phyloP scores from a whole-genome alignment of 2,329 filamentous ascomycete species.

The Rutstroemia sp. region DNA sequence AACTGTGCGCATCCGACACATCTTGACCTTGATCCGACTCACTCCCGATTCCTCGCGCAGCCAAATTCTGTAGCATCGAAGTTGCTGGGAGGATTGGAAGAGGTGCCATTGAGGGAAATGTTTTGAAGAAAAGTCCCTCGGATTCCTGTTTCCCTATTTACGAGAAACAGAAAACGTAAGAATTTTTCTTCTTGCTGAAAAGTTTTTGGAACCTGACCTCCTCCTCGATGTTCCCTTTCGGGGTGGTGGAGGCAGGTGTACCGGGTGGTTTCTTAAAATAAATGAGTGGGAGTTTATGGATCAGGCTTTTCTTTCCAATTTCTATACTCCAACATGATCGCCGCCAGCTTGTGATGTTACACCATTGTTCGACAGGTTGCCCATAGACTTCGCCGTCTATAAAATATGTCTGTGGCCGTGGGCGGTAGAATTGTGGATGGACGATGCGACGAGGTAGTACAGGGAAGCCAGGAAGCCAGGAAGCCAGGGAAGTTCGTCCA shows the following conservation, averaged over 20 bases:
- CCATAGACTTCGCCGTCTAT: neutral
- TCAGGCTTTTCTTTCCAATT: constrained; percentile 11
- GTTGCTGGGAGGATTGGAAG: constrained; percentile 13
- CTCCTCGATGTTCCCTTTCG: neutral
- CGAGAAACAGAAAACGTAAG: too few species aligned
- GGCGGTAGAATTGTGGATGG: too few species aligned
- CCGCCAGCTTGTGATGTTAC: neutral
- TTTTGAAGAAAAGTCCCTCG: neutral
- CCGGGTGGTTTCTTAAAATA: neutral
- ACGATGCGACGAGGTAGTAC: too few species aligned
- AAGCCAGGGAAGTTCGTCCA: too few species aligned
- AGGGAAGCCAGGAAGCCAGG: too few species aligned
- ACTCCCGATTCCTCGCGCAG: constrained; percentile 11
- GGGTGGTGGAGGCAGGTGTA: neutral
- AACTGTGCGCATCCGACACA: constrained; percentile 16
- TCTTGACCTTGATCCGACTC: constrained; percentile 1
- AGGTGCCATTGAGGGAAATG: constrained; percentile 18
- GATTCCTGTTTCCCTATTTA: too few species aligned
- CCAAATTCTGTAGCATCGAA: constrained; percentile 8
- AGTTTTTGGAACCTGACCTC: neutral
- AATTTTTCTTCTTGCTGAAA: neutral
- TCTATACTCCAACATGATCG: constrained; percentile 11
- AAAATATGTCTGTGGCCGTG: neutral
- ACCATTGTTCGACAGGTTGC: constrained; percentile 1
- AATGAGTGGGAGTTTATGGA: constrained; percentile 5